phyloP scores from a whole-genome alignment of 2,329 filamentous ascomycete species.

The Epichloe hybrida region DNA sequence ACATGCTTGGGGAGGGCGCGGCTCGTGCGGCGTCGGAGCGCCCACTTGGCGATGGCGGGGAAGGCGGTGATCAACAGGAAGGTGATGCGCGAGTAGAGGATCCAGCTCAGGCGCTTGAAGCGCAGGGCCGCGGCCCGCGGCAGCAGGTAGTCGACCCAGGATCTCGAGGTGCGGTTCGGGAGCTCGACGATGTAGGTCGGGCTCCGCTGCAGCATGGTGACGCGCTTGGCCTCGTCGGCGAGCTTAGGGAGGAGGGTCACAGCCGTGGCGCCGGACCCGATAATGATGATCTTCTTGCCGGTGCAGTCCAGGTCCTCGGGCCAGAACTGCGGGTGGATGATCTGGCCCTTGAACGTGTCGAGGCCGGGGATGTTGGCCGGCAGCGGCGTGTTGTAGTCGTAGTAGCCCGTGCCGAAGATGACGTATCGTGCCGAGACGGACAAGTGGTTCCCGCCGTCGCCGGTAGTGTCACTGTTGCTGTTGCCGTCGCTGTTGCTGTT shows the following conservation, averaged over 20 bases:
- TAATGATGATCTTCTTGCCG: slow-evolving; percentile 52
- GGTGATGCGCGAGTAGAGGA: slow-evolving; percentile 33
- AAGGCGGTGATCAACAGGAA: neutral
- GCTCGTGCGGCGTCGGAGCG: slow-evolving; percentile 36
- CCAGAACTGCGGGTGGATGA: slow-evolving; percentile 64
- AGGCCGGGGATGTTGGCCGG: slow-evolving; percentile 48
- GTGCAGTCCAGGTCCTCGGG: slow-evolving; percentile 48
- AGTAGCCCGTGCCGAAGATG: slow-evolving; percentile 44
- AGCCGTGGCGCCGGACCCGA: slow-evolving; percentile 65
- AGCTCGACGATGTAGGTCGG: slow-evolving; percentile 53
- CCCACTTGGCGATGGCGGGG: neutral
- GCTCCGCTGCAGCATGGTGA: slow-evolving; percentile 67
- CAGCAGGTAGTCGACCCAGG: no score
- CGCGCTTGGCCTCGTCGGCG: slow-evolving; percentile 44
- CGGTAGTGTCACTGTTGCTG: neutral
- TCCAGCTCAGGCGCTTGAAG: slow-evolving; percentile 18
- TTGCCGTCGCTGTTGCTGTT: slow-evolving; percentile 6
- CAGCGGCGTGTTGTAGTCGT: slow-evolving; percentile 51
- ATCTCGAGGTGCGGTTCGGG: slow-evolving; percentile 29
- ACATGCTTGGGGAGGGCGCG: slow-evolving; percentile 30
- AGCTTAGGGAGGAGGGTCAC: slow-evolving; percentile 60
- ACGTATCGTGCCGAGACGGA: slow-evolving; percentile 31
- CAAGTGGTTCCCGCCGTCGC: no score
- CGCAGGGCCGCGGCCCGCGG: slow-evolving; percentile 31
- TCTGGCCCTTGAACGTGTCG: slow-evolving; percentile 45